Base-by-base conservation (phyloP, 306 rosid species). In the Sicyos baderoa region DNA sequence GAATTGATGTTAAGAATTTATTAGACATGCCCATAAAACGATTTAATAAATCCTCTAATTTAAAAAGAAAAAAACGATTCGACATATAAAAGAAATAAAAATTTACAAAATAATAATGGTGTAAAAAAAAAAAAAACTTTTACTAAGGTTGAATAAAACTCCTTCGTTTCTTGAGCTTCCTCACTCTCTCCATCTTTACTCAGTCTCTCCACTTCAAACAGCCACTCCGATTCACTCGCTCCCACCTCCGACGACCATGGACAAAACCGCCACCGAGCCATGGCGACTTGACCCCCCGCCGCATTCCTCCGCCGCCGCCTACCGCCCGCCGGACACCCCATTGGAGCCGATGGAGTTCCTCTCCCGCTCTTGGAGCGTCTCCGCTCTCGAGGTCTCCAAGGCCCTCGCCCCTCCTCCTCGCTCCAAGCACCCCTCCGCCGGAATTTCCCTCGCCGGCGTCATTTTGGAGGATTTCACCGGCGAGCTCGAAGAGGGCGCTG, bases 301-400 rank as follows among this genome's bases (percentile, higher is more conserved):
- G 17, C n/a, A 18, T 35, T 62, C 5, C 14, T 19, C 74, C 63
- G 6, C 74, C 35, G 15, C 74, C 50, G 22, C 17, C 50, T 70
- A 51, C 63, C 61, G 62, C 3, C 74, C 92, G 2, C 97, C 97
- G 62, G 98, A 93, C 80, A 89, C 97, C 2, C 98, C 98, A 1
- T 79, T 79, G 0, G 98, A 86, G 78, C 96, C 98, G 49, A 92
- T 92, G 98, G 98, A 92, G 91, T 92, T 86, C 29, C 98, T 92
- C 65, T 92, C 98, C 0, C 96, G 98, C n/a, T 93, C 97, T 0
- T 93, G 98, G 98, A 93, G 98, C 68, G 84, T 86, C 19, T 93
- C 98, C 5, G 89, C 98, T 29, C 60, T 70, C 7, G 91, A 93
- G 76, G 85, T 89, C 48, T 89, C 97, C 64, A 88, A 93, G 35